Conservation (phyloP, 129 eudicot genomes). For the Tanacetum coccineum region DNA sequence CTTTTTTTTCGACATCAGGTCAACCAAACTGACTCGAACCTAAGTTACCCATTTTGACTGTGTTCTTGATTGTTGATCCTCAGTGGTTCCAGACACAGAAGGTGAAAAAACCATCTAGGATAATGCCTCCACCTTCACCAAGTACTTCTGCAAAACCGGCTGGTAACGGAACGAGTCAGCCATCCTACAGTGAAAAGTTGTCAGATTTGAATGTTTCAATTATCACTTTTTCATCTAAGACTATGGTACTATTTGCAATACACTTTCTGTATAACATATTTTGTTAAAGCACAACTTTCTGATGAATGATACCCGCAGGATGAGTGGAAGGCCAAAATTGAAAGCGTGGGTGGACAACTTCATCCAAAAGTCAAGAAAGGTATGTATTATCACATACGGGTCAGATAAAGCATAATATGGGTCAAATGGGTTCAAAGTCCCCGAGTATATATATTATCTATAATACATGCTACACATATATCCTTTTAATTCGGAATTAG, state of each 20-base stretch:
- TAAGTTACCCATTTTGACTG: neutral
- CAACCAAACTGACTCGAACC: too few relatives aligned
- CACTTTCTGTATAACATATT: neutral
- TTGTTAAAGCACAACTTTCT: conserved; percentile 1
- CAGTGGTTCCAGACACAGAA: conserved; percentile 93
- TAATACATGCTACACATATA: too few relatives aligned
- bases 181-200: conserved; percentile 54
- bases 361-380: conserved; percentile 80
- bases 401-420: too few relatives aligned
- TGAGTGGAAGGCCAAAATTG: conserved; percentile 62
- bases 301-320: conserved; percentile 32
- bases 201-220: conserved; percentile 69
- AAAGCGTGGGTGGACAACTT: conserved; percentile 65
- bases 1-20: too few relatives aligned
- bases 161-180: conserved; percentile 39
- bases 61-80: conserved; percentile 16
- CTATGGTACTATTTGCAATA: conserved; percentile 35
- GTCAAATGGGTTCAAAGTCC: too few relatives aligned
- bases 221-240: conserved; percentile 47
- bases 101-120: conserved; percentile 52
- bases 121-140: conserved; percentile 69
- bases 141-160: conserved; percentile 34
- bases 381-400: conserved; percentile 9
- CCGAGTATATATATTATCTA: too few relatives aligned
- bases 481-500: too few relatives aligned